These are phyloP conservation scores for Mycosphaerella arachidis DNA, from an alignment of 2,329 filamentous ascomycete species.

Conservation along the genomic window DNA sequence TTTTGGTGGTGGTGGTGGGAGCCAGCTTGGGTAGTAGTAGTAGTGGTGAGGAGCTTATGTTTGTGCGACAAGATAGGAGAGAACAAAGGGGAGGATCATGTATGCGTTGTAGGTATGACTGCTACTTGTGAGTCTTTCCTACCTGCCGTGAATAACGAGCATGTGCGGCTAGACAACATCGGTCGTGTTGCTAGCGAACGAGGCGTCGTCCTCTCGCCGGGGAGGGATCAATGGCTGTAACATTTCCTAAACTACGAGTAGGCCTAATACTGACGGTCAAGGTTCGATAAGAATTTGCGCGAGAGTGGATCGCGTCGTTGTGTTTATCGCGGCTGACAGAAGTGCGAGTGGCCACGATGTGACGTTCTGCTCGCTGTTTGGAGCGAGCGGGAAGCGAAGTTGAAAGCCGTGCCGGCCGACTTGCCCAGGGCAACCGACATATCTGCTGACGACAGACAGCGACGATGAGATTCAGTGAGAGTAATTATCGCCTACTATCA, in stretches of 20 bases:
- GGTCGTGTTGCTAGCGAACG: background rate
- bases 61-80: background rate
- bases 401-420: background rate
- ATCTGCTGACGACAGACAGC: background rate
- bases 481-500: background rate
- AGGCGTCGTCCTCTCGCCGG: background rate
- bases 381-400: background rate
- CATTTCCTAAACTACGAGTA: background rate
- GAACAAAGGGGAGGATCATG: background rate
- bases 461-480: background rate
- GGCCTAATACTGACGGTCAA: background rate
- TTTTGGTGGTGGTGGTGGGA: background rate
- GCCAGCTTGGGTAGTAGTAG: background rate
- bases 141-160: background rate
- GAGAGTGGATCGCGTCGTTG: background rate
- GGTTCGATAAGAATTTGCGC: background rate
- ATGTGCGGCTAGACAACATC: background rate
- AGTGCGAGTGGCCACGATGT: background rate
- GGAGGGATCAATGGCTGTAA: background rate
- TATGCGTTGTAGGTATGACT: background rate
- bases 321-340: background rate
- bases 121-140: background rate
- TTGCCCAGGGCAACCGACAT: background rate
- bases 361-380: background rate
- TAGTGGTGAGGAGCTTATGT: background rate